A percentile compares a stretch with the other conserved stretches of the same genome.
Evolutionary conservation across 305 asterid species (phyloP).

Genomic region (Caryopteris hybrid): DNA sequence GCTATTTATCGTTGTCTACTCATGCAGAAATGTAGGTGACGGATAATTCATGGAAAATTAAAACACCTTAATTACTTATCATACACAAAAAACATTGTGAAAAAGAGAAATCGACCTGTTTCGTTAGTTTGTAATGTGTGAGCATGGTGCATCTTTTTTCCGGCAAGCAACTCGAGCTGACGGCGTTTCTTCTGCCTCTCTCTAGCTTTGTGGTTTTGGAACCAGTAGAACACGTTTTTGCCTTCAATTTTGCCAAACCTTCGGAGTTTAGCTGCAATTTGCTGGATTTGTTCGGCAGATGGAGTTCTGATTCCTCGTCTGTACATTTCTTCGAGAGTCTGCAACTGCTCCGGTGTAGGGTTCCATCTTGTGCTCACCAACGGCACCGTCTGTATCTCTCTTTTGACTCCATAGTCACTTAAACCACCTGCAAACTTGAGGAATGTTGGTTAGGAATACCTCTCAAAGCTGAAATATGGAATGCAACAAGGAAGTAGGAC

Average conservation of each 20-base stretch:
- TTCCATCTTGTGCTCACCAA: slow-evolving; percentile 67
- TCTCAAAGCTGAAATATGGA: no score
- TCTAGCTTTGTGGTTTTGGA: slow-evolving; percentile 79
- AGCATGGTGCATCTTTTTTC: slow-evolving; percentile 3
- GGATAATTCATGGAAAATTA: no score
- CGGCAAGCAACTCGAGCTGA: slow-evolving; percentile 22
- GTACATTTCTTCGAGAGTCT: slow-evolving; percentile 76
- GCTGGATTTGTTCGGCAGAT: slow-evolving; percentile 73
- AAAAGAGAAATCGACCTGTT: slow-evolving; percentile 8
- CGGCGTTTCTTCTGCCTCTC: slow-evolving; percentile 71
- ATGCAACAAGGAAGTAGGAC: background rate
- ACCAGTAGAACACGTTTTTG: slow-evolving; percentile 87
- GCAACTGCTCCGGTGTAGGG: slow-evolving; percentile 82
- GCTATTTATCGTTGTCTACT: no score
- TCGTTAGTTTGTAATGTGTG: background rate
- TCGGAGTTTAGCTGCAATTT: slow-evolving; percentile 54
- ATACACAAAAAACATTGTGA: no score
- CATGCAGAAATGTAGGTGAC: no score
- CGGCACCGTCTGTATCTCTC: slow-evolving; percentile 20
- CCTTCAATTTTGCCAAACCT: slow-evolving; percentile 77
- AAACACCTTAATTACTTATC: no score
- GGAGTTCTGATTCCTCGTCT: slow-evolving; percentile 64
- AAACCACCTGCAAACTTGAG: slow-evolving; percentile 3
- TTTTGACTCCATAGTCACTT: slow-evolving; percentile 19
- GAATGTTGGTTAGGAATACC: no score